Evolutionary conservation across 2,329 filamentous ascomycete genomes (phyloP).

Genomic region (Fusarium piperis): DNA sequence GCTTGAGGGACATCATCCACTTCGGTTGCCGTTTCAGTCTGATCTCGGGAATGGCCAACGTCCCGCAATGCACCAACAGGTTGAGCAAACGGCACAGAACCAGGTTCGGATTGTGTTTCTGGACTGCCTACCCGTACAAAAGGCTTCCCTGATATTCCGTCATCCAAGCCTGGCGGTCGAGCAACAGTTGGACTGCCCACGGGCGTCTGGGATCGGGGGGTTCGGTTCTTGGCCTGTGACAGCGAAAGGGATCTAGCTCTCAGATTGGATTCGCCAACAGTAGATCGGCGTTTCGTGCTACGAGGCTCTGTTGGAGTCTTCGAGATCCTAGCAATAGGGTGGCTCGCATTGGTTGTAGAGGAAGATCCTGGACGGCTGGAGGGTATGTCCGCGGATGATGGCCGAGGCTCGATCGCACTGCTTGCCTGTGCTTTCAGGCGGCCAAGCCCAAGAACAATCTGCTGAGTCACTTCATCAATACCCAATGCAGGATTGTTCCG

Average conservation of each 20-base stretch:
- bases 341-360: constrained; percentile 22
- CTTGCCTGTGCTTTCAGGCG: constrained; percentile 29
- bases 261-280: constrained; percentile 16
- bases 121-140: constrained; percentile 59
- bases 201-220: constrained; percentile 36
- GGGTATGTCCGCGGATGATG: constrained; percentile 16
- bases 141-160: constrained; percentile 65
- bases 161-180: constrained; percentile 48
- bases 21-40: background rate
- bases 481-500: constrained; percentile 51
- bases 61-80: constrained; percentile 8
- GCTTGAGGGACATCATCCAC: constrained; percentile 16
- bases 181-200: constrained; percentile 30
- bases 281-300: constrained; percentile 27
- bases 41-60: constrained; percentile 1
- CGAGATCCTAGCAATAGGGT: constrained; percentile 33
- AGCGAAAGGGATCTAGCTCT: constrained; percentile 28
- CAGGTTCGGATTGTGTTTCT: constrained; percentile 38
- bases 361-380: constrained; percentile 29
- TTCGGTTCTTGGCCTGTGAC: constrained; percentile 32
- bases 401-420: constrained; percentile 22
- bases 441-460: constrained; percentile 52
- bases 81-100: constrained; percentile 15
- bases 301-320: constrained; percentile 30
- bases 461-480: constrained; percentile 56